Evolutionary conservation across 441 rosid genomes (phyloP).

Genomic region (Aleurites moluccanus): DNA sequence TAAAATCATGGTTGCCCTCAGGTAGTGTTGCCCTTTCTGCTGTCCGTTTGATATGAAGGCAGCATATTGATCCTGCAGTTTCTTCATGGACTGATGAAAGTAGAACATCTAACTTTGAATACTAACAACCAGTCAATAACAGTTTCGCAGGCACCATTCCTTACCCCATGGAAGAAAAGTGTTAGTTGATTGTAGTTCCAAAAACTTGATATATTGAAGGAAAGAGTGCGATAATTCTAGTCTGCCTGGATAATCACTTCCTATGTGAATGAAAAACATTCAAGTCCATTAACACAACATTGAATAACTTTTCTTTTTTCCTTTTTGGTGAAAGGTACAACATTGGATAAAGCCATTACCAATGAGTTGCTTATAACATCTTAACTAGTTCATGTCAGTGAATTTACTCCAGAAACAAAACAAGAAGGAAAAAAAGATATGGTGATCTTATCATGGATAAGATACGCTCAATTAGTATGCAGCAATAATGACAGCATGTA

Average conservation of each 20-base stretch:
- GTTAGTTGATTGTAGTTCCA: neutral
- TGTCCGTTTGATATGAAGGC: neutral
- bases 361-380: neutral
- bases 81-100: neutral
- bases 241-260: neutral
- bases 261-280: neutral
- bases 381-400: neutral
- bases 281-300: slow-evolving; percentile 2
- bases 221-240: neutral
- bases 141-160: neutral
- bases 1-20: neutral
- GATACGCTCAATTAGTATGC: neutral
- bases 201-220: neutral
- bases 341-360: neutral
- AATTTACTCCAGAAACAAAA: neutral
- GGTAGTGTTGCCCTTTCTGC: neutral
- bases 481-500: neutral
- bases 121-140: neutral
- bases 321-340: too few relatives aligned
- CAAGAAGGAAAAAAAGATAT: neutral
- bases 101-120: neutral
- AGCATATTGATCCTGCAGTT: neutral
- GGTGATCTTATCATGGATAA: neutral
- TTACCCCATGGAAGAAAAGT: neutral
- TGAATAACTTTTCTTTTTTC: neutral